phyloP scores from a whole-genome alignment of 169 alveolate genomes.

The Plasmodium sp. region DNA sequence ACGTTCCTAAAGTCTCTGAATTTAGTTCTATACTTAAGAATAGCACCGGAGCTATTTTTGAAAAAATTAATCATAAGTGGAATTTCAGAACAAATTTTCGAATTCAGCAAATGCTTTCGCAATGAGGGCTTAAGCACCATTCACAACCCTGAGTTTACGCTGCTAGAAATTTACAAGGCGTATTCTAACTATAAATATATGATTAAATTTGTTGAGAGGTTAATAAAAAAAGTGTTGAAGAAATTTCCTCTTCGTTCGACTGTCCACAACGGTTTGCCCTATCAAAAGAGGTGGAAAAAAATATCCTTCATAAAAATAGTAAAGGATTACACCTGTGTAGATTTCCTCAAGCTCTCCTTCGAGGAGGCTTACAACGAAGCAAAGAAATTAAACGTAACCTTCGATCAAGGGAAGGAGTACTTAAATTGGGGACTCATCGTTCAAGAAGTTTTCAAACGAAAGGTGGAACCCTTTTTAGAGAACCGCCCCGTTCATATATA shows the following conservation, averaged over 20 bases:
- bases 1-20: slow-evolving; percentile 93
- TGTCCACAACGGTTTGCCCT: neutral
- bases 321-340: slow-evolving; percentile 25
- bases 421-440: slow-evolving; percentile 77
- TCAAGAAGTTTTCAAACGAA: slow-evolving; percentile 68
- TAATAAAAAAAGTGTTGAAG: slow-evolving; percentile 84
- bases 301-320: slow-evolving; percentile 32
- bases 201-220: slow-evolving; percentile 92
- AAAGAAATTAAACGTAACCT: slow-evolving; percentile 15
- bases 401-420: slow-evolving; percentile 38
- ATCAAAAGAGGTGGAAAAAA: slow-evolving; percentile 43
- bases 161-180: slow-evolving; percentile 94
- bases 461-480: slow-evolving; percentile 70
- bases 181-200: slow-evolving; percentile 94
- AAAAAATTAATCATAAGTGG: slow-evolving; percentile 95
- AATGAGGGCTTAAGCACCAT: slow-evolving; percentile 93
- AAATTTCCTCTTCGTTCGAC: neutral
- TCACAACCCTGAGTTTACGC: slow-evolving; percentile 96
- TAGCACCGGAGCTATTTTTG: slow-evolving; percentile 95
- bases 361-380: slow-evolving; percentile 73
- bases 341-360: slow-evolving; percentile 32
- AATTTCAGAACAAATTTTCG: slow-evolving; percentile 90
- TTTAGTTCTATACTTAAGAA: slow-evolving; percentile 92
- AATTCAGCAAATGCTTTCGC: slow-evolving; percentile 96
- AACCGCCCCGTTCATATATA: slow-evolving; percentile 46